A percentile compares a stretch with the other conserved stretches of the same genome.
phyloP scores from a whole-genome alignment of 2,329 filamentous ascomycete genomes.

The Xylariaceae sp. region DNA sequence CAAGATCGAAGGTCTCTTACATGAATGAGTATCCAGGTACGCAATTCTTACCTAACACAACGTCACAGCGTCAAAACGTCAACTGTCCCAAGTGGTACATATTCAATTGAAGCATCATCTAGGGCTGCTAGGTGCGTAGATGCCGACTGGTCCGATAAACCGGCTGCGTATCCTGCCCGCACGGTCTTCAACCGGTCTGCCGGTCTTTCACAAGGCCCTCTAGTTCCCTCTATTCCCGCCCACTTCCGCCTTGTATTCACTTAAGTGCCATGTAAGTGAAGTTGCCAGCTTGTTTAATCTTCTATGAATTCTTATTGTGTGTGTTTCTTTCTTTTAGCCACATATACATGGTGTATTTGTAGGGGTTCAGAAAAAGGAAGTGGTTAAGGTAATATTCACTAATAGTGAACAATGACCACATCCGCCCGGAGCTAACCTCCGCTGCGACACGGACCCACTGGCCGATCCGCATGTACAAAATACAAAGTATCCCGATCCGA shows the following conservation, averaged over 20 bases:
- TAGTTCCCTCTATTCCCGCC: background rate
- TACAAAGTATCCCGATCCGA: background rate
- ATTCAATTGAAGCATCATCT: background rate
- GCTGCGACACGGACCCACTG: background rate
- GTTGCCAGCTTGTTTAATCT: too few species aligned
- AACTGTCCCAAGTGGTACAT: too few species aligned
- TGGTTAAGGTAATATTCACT: background rate
- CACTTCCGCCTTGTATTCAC: too few species aligned
- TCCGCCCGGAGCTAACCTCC: background rate
- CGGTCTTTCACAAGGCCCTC: background rate
- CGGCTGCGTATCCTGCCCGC: background rate
- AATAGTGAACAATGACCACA: background rate
- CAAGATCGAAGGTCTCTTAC: too few species aligned
- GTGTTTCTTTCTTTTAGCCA: too few species aligned
- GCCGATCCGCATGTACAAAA: background rate
- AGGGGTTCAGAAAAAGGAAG: background rate
- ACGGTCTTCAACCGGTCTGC: background rate
- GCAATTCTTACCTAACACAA: background rate
- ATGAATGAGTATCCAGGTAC: background rate
- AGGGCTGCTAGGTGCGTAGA: too few species aligned
- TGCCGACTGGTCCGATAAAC: background rate
- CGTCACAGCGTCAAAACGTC: too few species aligned
- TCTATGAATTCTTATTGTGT: too few species aligned
- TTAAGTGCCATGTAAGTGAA: too few species aligned
- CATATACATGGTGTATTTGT: too few species aligned